Base-by-base conservation (phyloP, 495 filamentous ascomycete species). In the Aspergillus diversus region DNA sequence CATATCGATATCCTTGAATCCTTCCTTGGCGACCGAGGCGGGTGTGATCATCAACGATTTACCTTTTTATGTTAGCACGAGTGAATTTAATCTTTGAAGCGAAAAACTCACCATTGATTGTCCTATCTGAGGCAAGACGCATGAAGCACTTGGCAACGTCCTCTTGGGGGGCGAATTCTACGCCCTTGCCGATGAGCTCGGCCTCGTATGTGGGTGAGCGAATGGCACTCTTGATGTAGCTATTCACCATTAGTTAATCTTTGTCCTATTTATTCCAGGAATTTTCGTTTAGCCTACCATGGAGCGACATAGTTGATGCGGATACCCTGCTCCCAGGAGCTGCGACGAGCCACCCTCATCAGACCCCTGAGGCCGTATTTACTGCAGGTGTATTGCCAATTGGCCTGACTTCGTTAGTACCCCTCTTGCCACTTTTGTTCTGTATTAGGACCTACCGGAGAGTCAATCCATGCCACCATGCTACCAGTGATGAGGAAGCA, bases 311-410 rank as follows among this genome's bases (percentile, higher is more conserved):
- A 74, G 58, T 70, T 71, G 49, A 76, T 74, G 17, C 73, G 65
- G 47, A 76, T 74, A 7, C 72, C 72, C 55, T 76, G 73, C 49
- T 76, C 67, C 52, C 61, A 72, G 8, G 63, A 67, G 48, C 53
- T 66, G 13, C 66, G 63, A 1, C 69, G 60, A n/a, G 65, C 64
- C 0, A 68, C 65, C 27, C 72, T 60, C 76, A 78, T 78, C 59
- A 78, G 63, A 5, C 74, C 76, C 16, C 74, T 61, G 1, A 78
- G 66, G 12, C 64, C 76, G 35, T 75, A 73, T 55, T 79, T 77
- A 13, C 68, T 72, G 48, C 67, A 71, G 5, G 70, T 72, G 53
- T 76, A 74, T 61, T 73, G 65, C 69, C 70, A 73, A 50, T 74
- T 74, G 6, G 66, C 69, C 70, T 71, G 35, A 8, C 1, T 17